These are phyloP conservation scores for Ottelia alismoides DNA, from an alignment of 106 monocot genomes.

Conservation along the genomic window DNA sequence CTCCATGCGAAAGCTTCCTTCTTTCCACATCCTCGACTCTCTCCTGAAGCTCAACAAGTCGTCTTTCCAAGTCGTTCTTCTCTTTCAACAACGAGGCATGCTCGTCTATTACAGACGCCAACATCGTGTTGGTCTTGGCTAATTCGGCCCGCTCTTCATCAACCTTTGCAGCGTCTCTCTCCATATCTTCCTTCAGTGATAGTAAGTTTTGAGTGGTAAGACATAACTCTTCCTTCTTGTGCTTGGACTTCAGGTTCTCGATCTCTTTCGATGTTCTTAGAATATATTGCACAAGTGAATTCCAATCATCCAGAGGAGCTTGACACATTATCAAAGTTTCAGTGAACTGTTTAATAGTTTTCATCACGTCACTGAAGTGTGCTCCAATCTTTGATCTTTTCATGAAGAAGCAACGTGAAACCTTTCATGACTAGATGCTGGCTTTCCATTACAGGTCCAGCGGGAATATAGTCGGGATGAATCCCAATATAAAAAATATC, in stretches of 20 bases:
- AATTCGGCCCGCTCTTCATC: not conserved
- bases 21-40: not conserved
- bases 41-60: too few species aligned
- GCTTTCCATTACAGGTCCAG: not conserved
- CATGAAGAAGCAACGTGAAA: not conserved
- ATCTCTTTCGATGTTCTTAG: not conserved
- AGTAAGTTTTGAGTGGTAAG: not conserved
- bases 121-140: not conserved
- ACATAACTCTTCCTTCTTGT: not conserved
- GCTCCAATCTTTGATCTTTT: not conserved
- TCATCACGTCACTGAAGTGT: not conserved
- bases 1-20: not conserved
- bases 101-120: not conserved
- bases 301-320: slow-evolving; percentile 1
- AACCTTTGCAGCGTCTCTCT: not conserved
- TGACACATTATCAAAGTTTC: not conserved
- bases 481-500: not conserved
- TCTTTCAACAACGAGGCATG: not conserved
- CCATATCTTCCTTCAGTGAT: not conserved
- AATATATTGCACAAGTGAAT: not conserved
- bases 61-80: too few species aligned
- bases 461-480: not conserved
- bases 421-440: not conserved
- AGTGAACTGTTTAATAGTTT: not conserved
- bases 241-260: not conserved